Evolutionary conservation across 2,329 filamentous ascomycete genomes (phyloP).

Genomic region (Didymella segeticola): DNA sequence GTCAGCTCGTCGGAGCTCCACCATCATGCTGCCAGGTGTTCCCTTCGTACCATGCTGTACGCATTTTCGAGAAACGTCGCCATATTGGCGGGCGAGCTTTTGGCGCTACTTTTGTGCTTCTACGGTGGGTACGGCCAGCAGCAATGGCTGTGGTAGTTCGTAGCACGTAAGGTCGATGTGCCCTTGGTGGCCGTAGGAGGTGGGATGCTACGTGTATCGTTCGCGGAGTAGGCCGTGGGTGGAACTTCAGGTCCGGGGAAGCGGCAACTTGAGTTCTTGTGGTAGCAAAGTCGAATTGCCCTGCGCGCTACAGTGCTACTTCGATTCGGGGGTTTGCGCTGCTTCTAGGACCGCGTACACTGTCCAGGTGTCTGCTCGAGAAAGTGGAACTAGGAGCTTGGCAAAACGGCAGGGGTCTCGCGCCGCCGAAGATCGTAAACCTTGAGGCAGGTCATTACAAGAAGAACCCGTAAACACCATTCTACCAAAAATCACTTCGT

Average conservation of each 20-base stretch:
- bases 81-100: slow-evolving; percentile 66
- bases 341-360: slow-evolving; percentile 37
- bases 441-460: slow-evolving; percentile 12
- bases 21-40: slow-evolving; percentile 35
- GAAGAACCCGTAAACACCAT: slow-evolving; percentile 13
- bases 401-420: slow-evolving; percentile 34
- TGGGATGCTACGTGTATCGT: slow-evolving; percentile 48
- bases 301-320: slow-evolving; percentile 28
- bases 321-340: slow-evolving; percentile 24
- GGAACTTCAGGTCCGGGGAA: slow-evolving; percentile 13
- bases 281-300: slow-evolving; percentile 22
- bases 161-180: slow-evolving; percentile 37
- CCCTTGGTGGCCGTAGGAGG: slow-evolving; percentile 35
- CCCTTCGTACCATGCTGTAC: slow-evolving; percentile 75
- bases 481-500: background rate
- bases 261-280: slow-evolving; percentile 19
- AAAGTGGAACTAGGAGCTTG: slow-evolving; percentile 38
- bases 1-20: slow-evolving; percentile 41
- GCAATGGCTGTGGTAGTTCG: slow-evolving; percentile 38
- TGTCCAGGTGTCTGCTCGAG: slow-evolving; percentile 48
- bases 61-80: slow-evolving; percentile 92
- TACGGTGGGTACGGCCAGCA: slow-evolving; percentile 17
- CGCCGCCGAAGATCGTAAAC: slow-evolving; percentile 34
- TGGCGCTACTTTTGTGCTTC: slow-evolving; percentile 9
- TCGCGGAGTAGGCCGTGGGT: slow-evolving; percentile 22